A percentile compares a stretch with the other conserved stretches of the same genome.
Conservation (phyloP, 75 land plant genomes). For the Pseudotsuga menziesii region DNA sequence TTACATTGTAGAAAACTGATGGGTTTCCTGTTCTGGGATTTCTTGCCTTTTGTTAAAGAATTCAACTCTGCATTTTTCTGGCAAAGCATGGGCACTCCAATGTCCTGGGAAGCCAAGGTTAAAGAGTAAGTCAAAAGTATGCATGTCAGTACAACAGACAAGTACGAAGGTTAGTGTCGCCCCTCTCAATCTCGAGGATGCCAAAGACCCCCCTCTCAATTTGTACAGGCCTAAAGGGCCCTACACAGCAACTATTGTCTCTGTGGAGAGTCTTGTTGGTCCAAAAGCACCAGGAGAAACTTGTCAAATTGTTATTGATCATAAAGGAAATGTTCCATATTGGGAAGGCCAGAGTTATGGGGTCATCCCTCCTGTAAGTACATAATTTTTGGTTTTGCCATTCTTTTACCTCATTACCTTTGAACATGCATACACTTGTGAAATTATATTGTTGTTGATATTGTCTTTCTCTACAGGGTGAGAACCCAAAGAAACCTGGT, state of each 20-base stretch:
- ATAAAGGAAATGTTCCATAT: conserved; percentile 90
- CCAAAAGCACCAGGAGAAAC: conserved; percentile 96
- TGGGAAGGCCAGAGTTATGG: conserved; percentile 99
- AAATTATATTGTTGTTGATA: conserved; percentile 1
- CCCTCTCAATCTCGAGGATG: conserved; percentile 65
- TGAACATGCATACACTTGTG: not conserved
- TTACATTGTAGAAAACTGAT: no score
- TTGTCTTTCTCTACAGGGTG: conserved; percentile 53
- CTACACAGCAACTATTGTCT: conserved; percentile 83
- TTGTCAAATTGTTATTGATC: conserved; percentile 95
- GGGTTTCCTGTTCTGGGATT: no score
- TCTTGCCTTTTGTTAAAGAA: no score
- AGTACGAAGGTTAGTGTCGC: conserved; percentile 47
- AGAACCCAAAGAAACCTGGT: conserved; percentile 95
- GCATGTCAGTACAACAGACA: conserved; percentile 62
- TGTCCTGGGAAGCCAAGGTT: not conserved
- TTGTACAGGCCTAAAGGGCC: conserved; percentile 78
- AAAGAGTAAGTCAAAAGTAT: conserved; percentile 15
- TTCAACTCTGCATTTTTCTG: no score
- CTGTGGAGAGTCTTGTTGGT: conserved; percentile 91
- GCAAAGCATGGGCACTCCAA: no score
- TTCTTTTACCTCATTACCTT: not conserved
- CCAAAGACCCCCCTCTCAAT: conserved; percentile 79
- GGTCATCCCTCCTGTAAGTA: conserved; percentile 91
- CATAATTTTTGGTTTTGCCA: not conserved